Evolutionary conservation across 2,329 filamentous ascomycete species (phyloP).

Genomic region (Geosmithia putterillii): DNA sequence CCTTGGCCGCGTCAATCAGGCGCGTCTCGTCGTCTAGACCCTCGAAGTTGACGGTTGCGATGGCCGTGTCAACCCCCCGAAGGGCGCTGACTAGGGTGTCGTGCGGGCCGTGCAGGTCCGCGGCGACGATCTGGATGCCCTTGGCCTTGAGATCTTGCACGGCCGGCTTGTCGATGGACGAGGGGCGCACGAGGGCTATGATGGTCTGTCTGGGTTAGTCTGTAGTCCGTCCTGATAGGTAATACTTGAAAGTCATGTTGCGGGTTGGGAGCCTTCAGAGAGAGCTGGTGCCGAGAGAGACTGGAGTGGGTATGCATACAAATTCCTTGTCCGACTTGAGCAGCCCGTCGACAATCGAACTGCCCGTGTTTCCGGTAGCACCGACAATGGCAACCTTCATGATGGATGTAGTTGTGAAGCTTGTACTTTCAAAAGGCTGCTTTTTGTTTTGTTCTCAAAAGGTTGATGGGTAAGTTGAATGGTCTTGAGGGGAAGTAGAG

Average conservation of each 20-base stretch:
- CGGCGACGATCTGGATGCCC: conserved; percentile 28
- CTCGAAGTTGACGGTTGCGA: conserved; percentile 23
- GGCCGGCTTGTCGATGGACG: conserved; percentile 32
- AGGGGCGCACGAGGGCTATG: conserved; percentile 29
- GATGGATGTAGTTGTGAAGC: no score
- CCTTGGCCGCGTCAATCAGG: conserved; percentile 33
- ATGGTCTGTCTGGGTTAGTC: conserved; percentile 23
- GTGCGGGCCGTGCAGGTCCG: conserved; percentile 26
- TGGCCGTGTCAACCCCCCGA: conserved; percentile 27
- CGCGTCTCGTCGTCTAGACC: conserved; percentile 27
- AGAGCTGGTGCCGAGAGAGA: no score
- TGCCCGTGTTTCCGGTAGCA: conserved; percentile 28
- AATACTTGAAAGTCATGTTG: not conserved
- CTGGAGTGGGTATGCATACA: conserved; percentile 10
- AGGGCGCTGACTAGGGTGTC: conserved; percentile 28
- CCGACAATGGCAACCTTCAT: conserved; percentile 21
- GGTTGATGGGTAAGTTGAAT: no score
- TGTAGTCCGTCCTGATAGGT: no score
- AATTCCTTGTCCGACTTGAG: conserved; percentile 15
- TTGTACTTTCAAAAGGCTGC: no score
- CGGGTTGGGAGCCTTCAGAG: not conserved
- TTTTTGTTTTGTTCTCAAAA: no score
- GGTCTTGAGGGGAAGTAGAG: no score
- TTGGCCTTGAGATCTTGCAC: conserved; percentile 23
- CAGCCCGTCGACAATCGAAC: conserved; percentile 23